Evolutionary conservation across 1,139 yeast genomes (phyloP), one percentile per base, ranked within the genome.

Genomic region (Saccharomycopsis phalli): DNA sequence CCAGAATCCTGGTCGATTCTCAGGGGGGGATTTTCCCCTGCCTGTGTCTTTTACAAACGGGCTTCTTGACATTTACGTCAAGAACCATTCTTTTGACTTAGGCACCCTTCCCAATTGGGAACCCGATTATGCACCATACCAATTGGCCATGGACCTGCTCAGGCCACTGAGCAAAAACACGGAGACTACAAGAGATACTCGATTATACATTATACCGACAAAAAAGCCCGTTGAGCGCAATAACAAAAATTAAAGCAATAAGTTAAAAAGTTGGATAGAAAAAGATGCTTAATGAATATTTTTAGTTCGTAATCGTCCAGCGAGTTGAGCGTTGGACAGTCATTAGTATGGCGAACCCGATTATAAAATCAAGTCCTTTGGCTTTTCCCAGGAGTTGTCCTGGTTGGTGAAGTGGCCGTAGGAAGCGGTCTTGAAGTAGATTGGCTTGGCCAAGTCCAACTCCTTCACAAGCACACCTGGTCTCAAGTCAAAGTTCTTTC

Each of bases 391-490:
- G 58, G 95, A 72, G 77, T 84, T 82, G 61, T 81, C 83, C 76
- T 88, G 99, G 83, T 91, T 84, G 62, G 99, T 93, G 81, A 91
- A 91, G 71, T 91, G 99, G 62, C 98, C 99, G 67, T 91, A 88
- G 46, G 95, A 82, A 58, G 98, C 98, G 58, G 98, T 91, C 80
- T 91, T 83, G 72, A 86, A 80, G 76, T 93, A 91, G 68, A 93
- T 91, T 67, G 99, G 98, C 71, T 95, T 86, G 51, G 97, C 98
- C 64, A 91, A 77, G 65, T 88, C 93, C 63, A 91, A 80, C 66
- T 88, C 95, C 68, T 71, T 84, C 62, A 93, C 98, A 67, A 91
- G 79, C 56, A 84, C 94, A 83, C 99, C 99, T 51, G 99, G 99
- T 77, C 98, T 88, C 65, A 91, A 77, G 69, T 91, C 97, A 61